A percentile compares a stretch with the other conserved stretches of the same genome.
Evolutionary conservation across 2,329 filamentous ascomycete genomes (phyloP).

Genomic region (Hymenoscyphus salicellus): DNA sequence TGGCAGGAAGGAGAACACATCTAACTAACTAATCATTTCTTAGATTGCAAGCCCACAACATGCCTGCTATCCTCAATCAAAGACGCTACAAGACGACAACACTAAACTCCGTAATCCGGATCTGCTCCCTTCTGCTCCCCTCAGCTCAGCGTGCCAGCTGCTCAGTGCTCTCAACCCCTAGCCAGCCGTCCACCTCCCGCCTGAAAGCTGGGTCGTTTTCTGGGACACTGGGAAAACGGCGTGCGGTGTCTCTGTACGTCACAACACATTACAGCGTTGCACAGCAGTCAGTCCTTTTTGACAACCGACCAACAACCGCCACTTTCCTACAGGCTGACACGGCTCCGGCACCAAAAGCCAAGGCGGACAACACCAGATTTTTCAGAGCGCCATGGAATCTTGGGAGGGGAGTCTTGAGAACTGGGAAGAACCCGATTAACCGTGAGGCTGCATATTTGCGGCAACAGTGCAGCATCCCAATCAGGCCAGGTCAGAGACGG

Average conservation of each 20-base stretch:
- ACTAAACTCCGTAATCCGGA: not conserved
- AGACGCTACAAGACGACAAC: not conserved
- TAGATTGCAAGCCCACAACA: not conserved
- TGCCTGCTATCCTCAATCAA: not conserved
- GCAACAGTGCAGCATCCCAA: not conserved
- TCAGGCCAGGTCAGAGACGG: not conserved
- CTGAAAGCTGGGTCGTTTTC: not conserved
- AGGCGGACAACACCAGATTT: not conserved
- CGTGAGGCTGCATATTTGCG: not conserved
- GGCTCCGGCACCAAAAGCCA: not conserved
- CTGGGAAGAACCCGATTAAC: slow-evolving; percentile 4
- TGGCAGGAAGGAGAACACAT: no score
- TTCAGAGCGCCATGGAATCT: not conserved
- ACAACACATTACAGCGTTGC: not conserved
- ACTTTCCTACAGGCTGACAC: not conserved
- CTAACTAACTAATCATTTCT: no score
- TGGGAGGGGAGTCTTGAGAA: not conserved
- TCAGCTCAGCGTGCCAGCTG: not conserved
- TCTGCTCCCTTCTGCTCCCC: not conserved
- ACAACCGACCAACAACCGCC: no score
- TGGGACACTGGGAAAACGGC: not conserved
- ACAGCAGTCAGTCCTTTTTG: no score
- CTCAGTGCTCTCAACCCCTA: not conserved
- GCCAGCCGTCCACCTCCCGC: not conserved
- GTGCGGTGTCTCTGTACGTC: not conserved